phyloP scores from a whole-genome alignment of 1,284 basidiomycete species.

The Marasmius sp. region DNA sequence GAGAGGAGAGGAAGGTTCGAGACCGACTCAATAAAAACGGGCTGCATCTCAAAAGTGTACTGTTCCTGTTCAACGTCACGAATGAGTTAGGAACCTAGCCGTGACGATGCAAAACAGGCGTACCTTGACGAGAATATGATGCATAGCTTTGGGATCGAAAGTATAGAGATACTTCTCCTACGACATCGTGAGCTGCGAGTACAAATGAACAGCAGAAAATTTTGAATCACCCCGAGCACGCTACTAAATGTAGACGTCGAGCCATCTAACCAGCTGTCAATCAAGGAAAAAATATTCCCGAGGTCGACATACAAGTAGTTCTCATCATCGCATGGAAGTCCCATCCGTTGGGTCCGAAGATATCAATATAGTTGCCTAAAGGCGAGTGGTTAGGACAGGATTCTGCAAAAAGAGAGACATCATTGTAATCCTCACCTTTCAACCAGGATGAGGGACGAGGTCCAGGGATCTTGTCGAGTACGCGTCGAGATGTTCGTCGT shows the following conservation, averaged over 20 bases:
- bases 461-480: slow-evolving; percentile 28
- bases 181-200: background rate
- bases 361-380: background rate
- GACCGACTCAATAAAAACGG: slow-evolving; percentile 4
- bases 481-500: background rate
- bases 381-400: background rate
- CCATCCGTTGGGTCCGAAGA: background rate
- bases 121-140: slow-evolving; percentile 32
- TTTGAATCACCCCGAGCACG: background rate
- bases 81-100: background rate
- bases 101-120: background rate
- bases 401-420: background rate
- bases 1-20: too few species aligned
- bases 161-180: slow-evolving; percentile 27
- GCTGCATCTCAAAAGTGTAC: background rate
- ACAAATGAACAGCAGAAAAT: background rate
- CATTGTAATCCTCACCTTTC: slow-evolving; percentile 25
- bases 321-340: too few species aligned
- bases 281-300: too few species aligned
- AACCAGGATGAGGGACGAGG: slow-evolving; percentile 26
- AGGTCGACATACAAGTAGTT: too few species aligned
- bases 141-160: slow-evolving; percentile 32
- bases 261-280: too few species aligned
- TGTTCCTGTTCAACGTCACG: background rate
- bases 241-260: background rate